Percentiles rank a stretch among this genome's conserved stretches.
Evolutionary conservation across 176 grass and related monocot species (phyloP).

Genomic region (Musa troglodytarum): DNA sequence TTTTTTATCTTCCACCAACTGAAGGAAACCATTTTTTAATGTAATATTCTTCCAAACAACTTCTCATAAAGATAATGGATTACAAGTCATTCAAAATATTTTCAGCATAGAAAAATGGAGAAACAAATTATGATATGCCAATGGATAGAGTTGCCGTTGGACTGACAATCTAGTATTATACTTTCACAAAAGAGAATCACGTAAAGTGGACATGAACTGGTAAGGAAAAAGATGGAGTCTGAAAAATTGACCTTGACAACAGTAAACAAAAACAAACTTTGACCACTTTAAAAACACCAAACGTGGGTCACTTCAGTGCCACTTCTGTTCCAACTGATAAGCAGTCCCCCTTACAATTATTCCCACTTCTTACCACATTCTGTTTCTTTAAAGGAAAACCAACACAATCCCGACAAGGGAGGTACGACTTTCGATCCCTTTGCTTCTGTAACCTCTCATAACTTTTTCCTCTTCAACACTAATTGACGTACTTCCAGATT

Average conservation of each 20-base stretch:
- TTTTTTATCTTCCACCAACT: neutral
- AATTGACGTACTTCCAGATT: neutral
- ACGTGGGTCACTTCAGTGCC: neutral
- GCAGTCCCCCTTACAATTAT: neutral
- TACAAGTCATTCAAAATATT: neutral
- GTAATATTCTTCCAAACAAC: neutral
- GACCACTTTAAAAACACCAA: neutral
- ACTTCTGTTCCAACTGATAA: constrained; percentile 9
- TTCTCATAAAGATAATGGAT: neutral
- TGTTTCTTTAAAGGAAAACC: constrained; percentile 14
- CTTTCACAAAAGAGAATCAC: constrained; percentile 7
- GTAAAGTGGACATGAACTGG: constrained; percentile 2
- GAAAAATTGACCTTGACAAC: neutral
- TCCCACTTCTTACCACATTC: constrained; percentile 1
- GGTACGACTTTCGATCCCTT: neutral
- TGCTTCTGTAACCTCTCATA: neutral
- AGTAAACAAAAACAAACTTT: neutral
- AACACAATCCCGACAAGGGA: neutral
- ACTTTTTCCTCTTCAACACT: neutral
- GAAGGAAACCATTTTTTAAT: neutral
- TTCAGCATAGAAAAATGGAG: neutral
- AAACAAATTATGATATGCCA: neutral
- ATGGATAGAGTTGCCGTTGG: neutral
- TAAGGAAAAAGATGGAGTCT: constrained; percentile 1
- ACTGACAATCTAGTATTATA: constrained; percentile 5